Evolutionary conservation across 1,139 yeast species (phyloP).

Genomic region (Debaryomyces robertsiae): DNA sequence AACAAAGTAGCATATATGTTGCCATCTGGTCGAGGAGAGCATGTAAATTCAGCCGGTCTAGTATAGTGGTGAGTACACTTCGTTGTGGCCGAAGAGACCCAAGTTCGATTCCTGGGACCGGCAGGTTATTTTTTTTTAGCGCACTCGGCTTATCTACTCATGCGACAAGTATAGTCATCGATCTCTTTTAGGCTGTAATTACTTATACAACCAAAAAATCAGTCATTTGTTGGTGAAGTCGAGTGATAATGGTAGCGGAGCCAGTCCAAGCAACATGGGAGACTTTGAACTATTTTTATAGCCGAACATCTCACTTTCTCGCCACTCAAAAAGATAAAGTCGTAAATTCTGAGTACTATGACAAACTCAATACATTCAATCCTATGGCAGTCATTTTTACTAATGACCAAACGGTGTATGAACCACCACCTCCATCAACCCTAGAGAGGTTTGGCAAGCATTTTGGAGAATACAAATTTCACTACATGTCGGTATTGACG

Average conservation of each 20-base stretch:
- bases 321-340: slow-evolving; percentile 28
- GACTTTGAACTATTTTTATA: slow-evolving; percentile 31
- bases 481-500: slow-evolving; percentile 24
- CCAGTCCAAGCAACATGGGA: slow-evolving; percentile 47
- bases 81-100: slow-evolving; percentile 52
- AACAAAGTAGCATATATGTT: too few relatives aligned
- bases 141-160: background rate
- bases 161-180: slow-evolving; percentile 1
- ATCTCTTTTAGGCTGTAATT: background rate
- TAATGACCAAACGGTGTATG: slow-evolving; percentile 1
- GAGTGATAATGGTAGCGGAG: slow-evolving; percentile 43
- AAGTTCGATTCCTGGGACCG: slow-evolving; percentile 51
- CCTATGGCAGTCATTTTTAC: slow-evolving; percentile 12
- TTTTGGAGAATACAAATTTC: slow-evolving; percentile 18
- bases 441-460: slow-evolving; percentile 15
- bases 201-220: too few relatives aligned
- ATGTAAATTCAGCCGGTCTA: slow-evolving; percentile 43
- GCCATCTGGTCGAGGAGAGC: too few relatives aligned
- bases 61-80: slow-evolving; percentile 50
- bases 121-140: slow-evolving; percentile 26
- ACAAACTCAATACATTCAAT: slow-evolving; percentile 19
- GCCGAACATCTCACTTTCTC: slow-evolving; percentile 27
- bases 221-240: background rate
- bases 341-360: slow-evolving; percentile 21
- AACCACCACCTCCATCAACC: slow-evolving; percentile 12